Conservation (phyloP, 768 basidiomycete species). For the Russula griseocarnosa region DNA sequence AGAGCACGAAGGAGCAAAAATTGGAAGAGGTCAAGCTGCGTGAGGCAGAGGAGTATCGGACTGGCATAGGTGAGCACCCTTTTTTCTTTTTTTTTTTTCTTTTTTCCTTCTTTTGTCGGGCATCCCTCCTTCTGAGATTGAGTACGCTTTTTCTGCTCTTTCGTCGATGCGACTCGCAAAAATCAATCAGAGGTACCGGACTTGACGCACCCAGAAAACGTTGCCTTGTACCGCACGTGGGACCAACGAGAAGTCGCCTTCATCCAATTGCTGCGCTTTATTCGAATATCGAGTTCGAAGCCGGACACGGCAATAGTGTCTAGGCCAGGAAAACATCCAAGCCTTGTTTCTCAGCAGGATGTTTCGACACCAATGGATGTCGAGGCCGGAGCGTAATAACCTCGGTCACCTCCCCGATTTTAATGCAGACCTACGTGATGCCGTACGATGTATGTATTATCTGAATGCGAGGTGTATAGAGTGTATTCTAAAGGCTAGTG, state of each 20-base stretch:
- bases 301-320: constrained; percentile 50
- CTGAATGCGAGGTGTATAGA: constrained; percentile 12
- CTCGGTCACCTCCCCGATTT: neutral
- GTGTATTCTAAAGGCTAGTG: constrained; percentile 18
- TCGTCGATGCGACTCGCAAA: neutral
- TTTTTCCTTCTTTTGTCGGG: neutral
- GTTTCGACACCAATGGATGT: constrained; percentile 18
- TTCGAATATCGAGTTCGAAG: constrained; percentile 63
- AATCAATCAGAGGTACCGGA: constrained; percentile 68
- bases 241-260: constrained; percentile 72
- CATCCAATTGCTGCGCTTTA: constrained; percentile 66
- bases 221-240: constrained; percentile 71
- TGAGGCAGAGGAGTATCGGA: constrained; percentile 70
- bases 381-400: constrained; percentile 26
- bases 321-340: constrained; percentile 55
- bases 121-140: neutral
- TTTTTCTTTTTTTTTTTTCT: neutral
- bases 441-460: constrained; percentile 12
- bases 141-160: constrained; percentile 2
- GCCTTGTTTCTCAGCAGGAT: constrained; percentile 30
- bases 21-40: constrained; percentile 66
- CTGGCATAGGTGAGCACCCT: constrained; percentile 64
- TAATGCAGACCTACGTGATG: neutral
- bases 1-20: constrained; percentile 60
- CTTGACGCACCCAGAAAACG: constrained; percentile 66